Evolutionary conservation across 768 basidiomycete species (phyloP), one percentile per base, ranked within the genome.

Genomic region (Paxillus rubicundulus): DNA sequence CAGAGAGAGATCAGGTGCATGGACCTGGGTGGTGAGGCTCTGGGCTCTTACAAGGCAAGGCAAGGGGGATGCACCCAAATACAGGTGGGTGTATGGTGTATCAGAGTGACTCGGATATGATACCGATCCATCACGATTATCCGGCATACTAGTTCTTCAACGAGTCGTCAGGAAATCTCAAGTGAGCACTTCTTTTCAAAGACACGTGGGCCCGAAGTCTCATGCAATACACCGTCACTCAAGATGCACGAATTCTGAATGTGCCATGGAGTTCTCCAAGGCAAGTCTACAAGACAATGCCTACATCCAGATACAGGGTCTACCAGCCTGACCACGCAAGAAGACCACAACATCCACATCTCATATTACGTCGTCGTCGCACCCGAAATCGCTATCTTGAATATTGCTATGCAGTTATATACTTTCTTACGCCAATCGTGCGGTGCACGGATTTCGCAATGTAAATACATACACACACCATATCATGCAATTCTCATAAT

Each of bases 1-100:
- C 57, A 73, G 72, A 68, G 72, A 58, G 74, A 75, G 59, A 75
- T 74, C 42, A 65, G 74, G 47, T 74, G 73, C 49, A 74, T 75
- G 75, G 73, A 74, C 60, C 58, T 74, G 36, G 74, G 71, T 13
- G 63, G 49, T n/a, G 72, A 73, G 43, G 72, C 72, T 10, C 61
- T 74, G 1, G 72, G 73, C 49, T 60, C 72, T 41, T 74, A 73
- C 67, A 74, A 74, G 51, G 70, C 70, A 49, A 66, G 56, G 42
- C 73, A 72, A 49, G 72, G 61, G 3, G 74, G 74, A 10, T 74
- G 72, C 54, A 73, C 72, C 4, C 74, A 74, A 42, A 74, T 75
- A 63, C 72, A 74, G 61, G 72, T 72, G 56, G 54, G 72, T 53
- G 34, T 16, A 8, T 10, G 24, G 14, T 17, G 44, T 34, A 20